A percentile compares a stretch with the other conserved stretches of the same genome.
Conservation (phyloP, 2,329 filamentous ascomycete species). For the Aschersonia sp. region DNA sequence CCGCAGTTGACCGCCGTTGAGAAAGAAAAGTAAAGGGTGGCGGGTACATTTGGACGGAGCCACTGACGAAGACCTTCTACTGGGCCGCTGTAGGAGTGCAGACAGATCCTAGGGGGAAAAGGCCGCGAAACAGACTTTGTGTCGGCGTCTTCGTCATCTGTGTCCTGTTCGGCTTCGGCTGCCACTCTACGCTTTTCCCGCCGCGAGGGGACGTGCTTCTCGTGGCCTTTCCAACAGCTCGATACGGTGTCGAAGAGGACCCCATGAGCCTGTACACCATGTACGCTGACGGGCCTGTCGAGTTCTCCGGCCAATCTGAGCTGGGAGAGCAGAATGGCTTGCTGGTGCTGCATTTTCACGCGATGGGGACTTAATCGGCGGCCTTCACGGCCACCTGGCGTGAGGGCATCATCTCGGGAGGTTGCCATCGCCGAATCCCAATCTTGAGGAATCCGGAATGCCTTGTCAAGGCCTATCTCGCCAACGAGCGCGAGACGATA, state of each 20-base stretch:
- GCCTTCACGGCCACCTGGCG: conserved; percentile 58
- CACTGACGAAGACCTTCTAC: conserved; percentile 67
- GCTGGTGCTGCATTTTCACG: conserved; percentile 57
- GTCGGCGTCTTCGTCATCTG: conserved; percentile 25
- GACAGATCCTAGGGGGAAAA: conserved; percentile 77
- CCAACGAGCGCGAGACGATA: conserved; percentile 56
- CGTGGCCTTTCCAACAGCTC: conserved; percentile 55
- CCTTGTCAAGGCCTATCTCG: conserved; percentile 65
- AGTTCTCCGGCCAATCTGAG: conserved; percentile 57
- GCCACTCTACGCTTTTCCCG: conserved; percentile 39
- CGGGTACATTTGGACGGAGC: conserved; percentile 55
- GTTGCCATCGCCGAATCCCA: conserved; percentile 26
- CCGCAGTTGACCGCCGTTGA: conserved; percentile 70
- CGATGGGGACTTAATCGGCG: conserved; percentile 52
- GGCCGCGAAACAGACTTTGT: conserved; percentile 31
- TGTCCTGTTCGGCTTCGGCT: conserved; percentile 31
- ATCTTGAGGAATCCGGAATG: conserved; percentile 55
- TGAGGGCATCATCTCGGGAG: conserved; percentile 26
- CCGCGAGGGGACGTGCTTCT: conserved; percentile 45
- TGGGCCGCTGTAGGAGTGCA: conserved; percentile 84
- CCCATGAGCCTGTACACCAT: conserved; percentile 66
- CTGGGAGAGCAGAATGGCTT: conserved; percentile 49
- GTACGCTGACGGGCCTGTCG: conserved; percentile 50
- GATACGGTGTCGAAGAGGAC: conserved; percentile 50
- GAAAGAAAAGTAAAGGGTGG: conserved; percentile 76